Evolutionary conservation across 169 alveolate genomes (phyloP), one percentile per base, ranked within the genome.

Genomic region (Neospora caninum): DNA sequence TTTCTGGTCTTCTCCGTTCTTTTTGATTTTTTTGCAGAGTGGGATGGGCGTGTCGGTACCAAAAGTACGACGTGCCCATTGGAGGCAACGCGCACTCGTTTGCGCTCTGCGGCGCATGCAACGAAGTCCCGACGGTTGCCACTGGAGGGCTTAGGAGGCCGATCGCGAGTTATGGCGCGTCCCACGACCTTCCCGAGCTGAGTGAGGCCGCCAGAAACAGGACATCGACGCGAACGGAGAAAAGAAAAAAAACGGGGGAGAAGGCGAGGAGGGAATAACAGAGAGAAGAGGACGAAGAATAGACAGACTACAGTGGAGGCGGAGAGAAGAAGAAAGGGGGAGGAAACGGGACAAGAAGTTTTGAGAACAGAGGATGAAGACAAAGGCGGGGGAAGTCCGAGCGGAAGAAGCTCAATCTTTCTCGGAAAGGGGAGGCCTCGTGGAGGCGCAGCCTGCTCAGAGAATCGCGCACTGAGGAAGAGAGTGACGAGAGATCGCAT

Each of bases 1-100:
- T 80, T n/a, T 80, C 31, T 29, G 1, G 45, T 36, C 39, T 16
- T 70, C 16, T 70, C 49, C 22, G 0, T n/a, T 7, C 25, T 4
- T 36, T 4, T 9, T 7, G 31, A 9, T 64, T 64, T 64, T 64
- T 25, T 2, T 84, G 92, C 89, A 96, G 98, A 95, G 98, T 97
- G 36, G 98, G 98, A n/a, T 97, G 96, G 95, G 98, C 98, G 31
- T 97, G 98, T 88, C 96, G 98, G 82, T 97, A 97, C 94, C 98
- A 97, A 96, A 92, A 96, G 58, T 97, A 96, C 95, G 98, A 96
- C 69, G 80, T 94, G 88, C 98, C 98, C 29, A 94, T 97, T 80
- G 98, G 98, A 70, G 80, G 94, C 34, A 96, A 95, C 88, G 89
- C 94, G 82, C 97, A 92, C 83, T 95, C 97, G 34, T 96, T 84